A percentile compares a stretch with the other conserved stretches of the same genome.
phyloP scores from a whole-genome alignment of 2,329 filamentous ascomycete genomes.

The Aspergillus floridensis region DNA sequence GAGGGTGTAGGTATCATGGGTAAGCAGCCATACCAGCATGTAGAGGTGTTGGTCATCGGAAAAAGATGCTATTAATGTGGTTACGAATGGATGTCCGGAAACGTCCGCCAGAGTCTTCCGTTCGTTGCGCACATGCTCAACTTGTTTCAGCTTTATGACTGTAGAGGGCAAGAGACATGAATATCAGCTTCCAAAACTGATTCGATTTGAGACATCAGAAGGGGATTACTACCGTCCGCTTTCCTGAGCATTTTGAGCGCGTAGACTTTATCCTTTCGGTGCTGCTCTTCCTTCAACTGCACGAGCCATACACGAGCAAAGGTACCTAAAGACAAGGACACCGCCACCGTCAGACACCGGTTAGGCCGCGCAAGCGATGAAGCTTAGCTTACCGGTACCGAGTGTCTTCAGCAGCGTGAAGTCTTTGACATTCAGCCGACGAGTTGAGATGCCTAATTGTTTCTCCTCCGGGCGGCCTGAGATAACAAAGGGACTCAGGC shows the following conservation, averaged over 20 bases:
- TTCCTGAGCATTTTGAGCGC: conserved; percentile 52
- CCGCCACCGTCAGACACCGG: conserved; percentile 15
- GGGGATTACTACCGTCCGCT: conserved; percentile 42
- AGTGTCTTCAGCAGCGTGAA: conserved; percentile 50
- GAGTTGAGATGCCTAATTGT: conserved; percentile 38
- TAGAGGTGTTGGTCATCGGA: conserved; percentile 60
- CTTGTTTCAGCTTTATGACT: conserved; percentile 63
- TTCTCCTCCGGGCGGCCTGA: conserved; percentile 39
- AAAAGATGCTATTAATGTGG: conserved; percentile 62
- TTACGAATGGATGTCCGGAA: conserved; percentile 65
- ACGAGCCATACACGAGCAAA: conserved; percentile 53
- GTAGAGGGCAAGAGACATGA: not conserved
- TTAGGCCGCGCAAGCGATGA: conserved; percentile 5
- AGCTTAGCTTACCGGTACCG: conserved; percentile 44
- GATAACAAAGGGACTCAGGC: conserved; percentile 38
- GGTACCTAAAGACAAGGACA: conserved; percentile 39
- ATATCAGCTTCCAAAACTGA: conserved; percentile 1
- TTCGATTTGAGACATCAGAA: not conserved
- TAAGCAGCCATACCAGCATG: conserved; percentile 44
- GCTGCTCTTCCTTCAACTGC: conserved; percentile 39
- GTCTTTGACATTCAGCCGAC: conserved; percentile 41
- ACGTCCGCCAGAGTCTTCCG: conserved; percentile 62
- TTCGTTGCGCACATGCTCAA: conserved; percentile 67
- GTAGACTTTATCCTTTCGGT: conserved; percentile 42
- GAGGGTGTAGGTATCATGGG: not conserved